phyloP scores from a whole-genome alignment of 2,329 filamentous ascomycete genomes.

The Keithomyces neogunnii region DNA sequence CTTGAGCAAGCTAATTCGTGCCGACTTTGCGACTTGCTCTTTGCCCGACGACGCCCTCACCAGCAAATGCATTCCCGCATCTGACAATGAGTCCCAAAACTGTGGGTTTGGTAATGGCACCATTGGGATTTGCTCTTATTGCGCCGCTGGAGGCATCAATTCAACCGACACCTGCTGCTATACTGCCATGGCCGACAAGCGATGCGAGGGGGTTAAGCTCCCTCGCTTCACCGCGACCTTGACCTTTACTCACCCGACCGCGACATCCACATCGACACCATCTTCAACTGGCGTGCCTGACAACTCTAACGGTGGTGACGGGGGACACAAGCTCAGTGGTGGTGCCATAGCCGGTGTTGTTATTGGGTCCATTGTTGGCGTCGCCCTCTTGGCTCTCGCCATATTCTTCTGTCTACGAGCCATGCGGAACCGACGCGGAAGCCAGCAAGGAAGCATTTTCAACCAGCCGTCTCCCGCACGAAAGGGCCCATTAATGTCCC shows the following conservation, averaged over 20 bases:
- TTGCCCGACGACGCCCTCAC: conserved; percentile 73
- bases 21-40: conserved; percentile 87
- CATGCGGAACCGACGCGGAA: conserved; percentile 44
- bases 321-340: conserved; percentile 52
- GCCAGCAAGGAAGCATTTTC: conserved; percentile 66
- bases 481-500: conserved; percentile 34
- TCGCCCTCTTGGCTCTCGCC: conserved; percentile 59
- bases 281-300: conserved; percentile 10
- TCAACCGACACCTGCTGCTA: conserved; percentile 94
- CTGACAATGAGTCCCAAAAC: conserved; percentile 72
- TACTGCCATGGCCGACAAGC: conserved; percentile 63
- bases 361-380: conserved; percentile 66
- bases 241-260: conserved; percentile 41
- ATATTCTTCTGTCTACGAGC: conserved; percentile 56
- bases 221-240: conserved; percentile 67
- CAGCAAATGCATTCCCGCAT: conserved; percentile 65
- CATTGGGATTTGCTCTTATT: conserved; percentile 79
- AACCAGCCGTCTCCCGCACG: conserved; percentile 80
- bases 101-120: conserved; percentile 73
- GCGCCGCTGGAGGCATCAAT: conserved; percentile 73
- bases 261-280: conserved; percentile 34
- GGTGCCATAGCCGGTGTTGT: conserved; percentile 88
- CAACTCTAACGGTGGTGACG: conserved; percentile 17
- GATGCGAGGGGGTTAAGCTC: conserved; percentile 69
- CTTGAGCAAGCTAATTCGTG: conserved; percentile 69